These are phyloP conservation scores for Pseudogymnoascus sp. DNA, from an alignment of 2,329 filamentous ascomycete species.

Conservation along the genomic window DNA sequence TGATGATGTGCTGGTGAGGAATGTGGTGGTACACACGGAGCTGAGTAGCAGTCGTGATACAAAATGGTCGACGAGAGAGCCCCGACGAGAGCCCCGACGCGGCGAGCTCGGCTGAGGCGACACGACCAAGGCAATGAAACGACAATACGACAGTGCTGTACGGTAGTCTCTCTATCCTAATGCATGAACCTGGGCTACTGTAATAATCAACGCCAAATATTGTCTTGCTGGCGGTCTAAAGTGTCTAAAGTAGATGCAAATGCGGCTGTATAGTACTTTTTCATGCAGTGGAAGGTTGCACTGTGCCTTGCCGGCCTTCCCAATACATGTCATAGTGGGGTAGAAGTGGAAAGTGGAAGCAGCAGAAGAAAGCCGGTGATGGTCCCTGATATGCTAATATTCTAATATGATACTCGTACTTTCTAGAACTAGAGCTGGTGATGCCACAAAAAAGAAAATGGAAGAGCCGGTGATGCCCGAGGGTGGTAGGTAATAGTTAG, in stretches of 20 bases:
- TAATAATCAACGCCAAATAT: not conserved
- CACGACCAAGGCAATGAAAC: not conserved
- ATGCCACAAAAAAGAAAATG: not conserved
- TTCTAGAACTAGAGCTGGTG: not conserved
- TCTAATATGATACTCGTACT: not conserved
- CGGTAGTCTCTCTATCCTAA: not conserved
- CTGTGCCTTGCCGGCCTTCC: not conserved
- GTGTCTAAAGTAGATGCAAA: not conserved
- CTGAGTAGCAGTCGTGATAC: not conserved
- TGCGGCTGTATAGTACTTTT: not conserved
- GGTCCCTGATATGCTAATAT: not conserved
- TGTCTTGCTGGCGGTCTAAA: not conserved
- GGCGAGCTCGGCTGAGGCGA: not conserved
- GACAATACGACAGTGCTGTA: not conserved
- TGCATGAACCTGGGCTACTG: not conserved
- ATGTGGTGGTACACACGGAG: not conserved
- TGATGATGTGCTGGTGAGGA: not conserved
- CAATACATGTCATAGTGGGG: not conserved
- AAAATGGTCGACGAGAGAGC: not conserved
- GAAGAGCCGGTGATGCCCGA: not conserved
- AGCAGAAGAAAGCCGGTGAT: not conserved
- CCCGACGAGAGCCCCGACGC: not conserved
- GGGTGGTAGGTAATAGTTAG: not conserved
- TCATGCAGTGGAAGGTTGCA: not conserved
- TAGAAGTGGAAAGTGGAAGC: not conserved